A percentile compares a stretch with the other conserved stretches of the same genome.
Evolutionary conservation across 2,329 filamentous ascomycete species (phyloP).

Genomic region (Blastomyces silverae): DNA sequence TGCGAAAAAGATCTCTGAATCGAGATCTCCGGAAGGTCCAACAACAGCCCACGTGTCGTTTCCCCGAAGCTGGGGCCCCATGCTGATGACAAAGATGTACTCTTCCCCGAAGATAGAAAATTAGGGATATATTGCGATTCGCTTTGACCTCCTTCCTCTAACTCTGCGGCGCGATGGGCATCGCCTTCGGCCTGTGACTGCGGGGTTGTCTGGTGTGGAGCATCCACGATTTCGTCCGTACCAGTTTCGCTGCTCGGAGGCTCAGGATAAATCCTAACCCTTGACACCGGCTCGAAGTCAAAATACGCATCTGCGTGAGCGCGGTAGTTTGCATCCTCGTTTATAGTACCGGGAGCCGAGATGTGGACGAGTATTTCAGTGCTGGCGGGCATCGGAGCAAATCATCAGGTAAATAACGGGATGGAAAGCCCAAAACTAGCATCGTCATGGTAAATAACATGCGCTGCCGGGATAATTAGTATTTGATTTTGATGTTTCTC

Average conservation of each 20-base stretch:
- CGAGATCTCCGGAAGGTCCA: neutral
- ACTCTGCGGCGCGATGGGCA: neutral
- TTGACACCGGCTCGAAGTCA: constrained; percentile 30
- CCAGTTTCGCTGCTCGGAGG: neutral
- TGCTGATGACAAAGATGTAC: constrained; percentile 5
- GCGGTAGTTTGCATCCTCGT: constrained; percentile 37
- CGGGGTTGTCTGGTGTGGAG: neutral
- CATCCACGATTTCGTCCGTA: neutral
- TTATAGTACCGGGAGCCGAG: constrained; percentile 33
- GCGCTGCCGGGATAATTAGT: neutral
- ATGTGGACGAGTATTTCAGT: constrained; percentile 40
- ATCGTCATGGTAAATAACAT: constrained; percentile 1
- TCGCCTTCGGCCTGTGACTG: neutral
- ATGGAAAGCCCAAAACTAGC: neutral
- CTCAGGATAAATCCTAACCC: constrained; percentile 22
- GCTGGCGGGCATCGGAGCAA: constrained; percentile 20
- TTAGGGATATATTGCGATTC: neutral
- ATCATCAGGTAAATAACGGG: neutral
- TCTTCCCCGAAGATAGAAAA: neutral
- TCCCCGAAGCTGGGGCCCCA: constrained; percentile 11
- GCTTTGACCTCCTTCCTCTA: neutral
- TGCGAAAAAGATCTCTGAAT: constrained; percentile 1
- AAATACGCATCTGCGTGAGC: constrained; percentile 36
- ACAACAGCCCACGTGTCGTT: constrained; percentile 1
- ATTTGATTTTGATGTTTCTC: neutral